phyloP scores from a whole-genome alignment of 2,329 filamentous ascomycete species.

The Pseudopithomyces maydicus region DNA sequence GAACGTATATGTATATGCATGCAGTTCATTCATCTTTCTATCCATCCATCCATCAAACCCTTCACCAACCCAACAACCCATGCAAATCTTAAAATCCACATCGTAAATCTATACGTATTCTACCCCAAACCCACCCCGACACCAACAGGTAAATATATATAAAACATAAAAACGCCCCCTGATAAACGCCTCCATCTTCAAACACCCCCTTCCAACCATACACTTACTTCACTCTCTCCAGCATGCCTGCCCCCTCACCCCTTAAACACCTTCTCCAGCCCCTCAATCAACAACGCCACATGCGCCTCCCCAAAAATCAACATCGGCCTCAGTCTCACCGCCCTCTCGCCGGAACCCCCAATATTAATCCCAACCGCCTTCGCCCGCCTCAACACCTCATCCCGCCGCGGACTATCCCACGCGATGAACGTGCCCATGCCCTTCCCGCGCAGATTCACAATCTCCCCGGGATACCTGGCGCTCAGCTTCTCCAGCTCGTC shows the following conservation, averaged over 20 bases:
- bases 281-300: conserved; percentile 81
- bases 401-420: conserved; percentile 81
- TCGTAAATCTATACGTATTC: too few species aligned
- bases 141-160: too few species aligned
- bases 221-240: too few species aligned
- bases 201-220: too few species aligned
- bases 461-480: conserved; percentile 73
- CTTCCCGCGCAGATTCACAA: conserved; percentile 84
- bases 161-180: too few species aligned
- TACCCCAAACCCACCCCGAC: too few species aligned
- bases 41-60: too few species aligned
- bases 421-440: conserved; percentile 91
- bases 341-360: conserved; percentile 76
- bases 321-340: conserved; percentile 86
- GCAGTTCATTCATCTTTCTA: too few species aligned
- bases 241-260: conserved; percentile 13
- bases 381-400: conserved; percentile 77
- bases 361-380: conserved; percentile 86
- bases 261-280: conserved; percentile 74
- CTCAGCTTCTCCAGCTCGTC: conserved; percentile 70
- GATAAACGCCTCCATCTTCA: too few species aligned
- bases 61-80: too few species aligned
- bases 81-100: too few species aligned
- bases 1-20: too few species aligned
- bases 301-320: conserved; percentile 91